Conservation (phyloP, 1,284 basidiomycete genomes). For the Pisolithus thermaeus region DNA sequence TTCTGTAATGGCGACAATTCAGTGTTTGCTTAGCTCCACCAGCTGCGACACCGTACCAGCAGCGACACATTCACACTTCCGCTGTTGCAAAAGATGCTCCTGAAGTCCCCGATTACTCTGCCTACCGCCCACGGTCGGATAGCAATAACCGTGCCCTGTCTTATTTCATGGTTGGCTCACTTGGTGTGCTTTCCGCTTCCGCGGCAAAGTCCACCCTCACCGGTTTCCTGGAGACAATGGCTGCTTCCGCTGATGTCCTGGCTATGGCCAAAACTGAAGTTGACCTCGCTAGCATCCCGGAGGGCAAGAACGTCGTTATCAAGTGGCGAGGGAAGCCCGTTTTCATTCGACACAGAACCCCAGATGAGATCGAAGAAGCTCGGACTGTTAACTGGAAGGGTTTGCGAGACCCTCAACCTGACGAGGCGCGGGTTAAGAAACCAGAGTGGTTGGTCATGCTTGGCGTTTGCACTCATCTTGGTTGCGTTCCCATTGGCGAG, state of each 20-base stretch:
- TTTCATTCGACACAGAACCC: conserved; percentile 96
- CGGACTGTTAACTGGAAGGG: conserved; percentile 79
- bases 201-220: conserved; percentile 92
- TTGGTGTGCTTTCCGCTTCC: conserved; percentile 91
- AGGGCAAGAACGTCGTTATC: conserved; percentile 97
- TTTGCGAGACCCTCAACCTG: conserved; percentile 90
- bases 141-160: conserved; percentile 79
- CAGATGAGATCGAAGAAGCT: conserved; percentile 92
- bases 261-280: conserved; percentile 98
- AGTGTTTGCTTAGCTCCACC: conserved; percentile 32
- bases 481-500: conserved; percentile 98
- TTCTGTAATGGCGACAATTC: conserved; percentile 8
- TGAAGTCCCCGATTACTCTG: conserved; percentile 84
- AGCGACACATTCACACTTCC: conserved; percentile 73
- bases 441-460: conserved; percentile 99
- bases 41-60: conserved; percentile 51
- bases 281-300: conserved; percentile 86
- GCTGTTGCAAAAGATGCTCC: conserved; percentile 57
- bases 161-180: conserved; percentile 97
- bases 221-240: conserved; percentile 95
- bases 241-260: conserved; percentile 95
- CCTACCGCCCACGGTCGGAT: conserved; percentile 73
- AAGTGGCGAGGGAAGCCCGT: conserved; percentile 99
- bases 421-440: conserved; percentile 86
- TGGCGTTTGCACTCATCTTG: conserved; percentile 97